Evolutionary conservation across 2,329 filamentous ascomycete species (phyloP).

Genomic region (Epichloe typhina): DNA sequence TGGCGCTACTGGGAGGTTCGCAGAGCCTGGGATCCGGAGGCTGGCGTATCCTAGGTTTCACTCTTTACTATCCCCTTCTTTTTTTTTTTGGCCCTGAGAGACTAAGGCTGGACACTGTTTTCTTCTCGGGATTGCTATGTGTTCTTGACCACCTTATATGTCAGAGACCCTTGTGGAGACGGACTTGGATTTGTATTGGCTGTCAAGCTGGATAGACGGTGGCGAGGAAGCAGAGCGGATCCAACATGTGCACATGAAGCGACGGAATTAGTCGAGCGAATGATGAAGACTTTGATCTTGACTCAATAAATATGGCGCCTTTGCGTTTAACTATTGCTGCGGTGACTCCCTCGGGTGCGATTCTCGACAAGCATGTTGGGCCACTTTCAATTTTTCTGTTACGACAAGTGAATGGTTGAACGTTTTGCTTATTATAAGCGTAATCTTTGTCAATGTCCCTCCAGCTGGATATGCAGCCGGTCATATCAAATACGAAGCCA

Average conservation of each 20-base stretch:
- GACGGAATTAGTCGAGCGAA: not conserved
- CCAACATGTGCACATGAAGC: not conserved
- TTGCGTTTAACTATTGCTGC: not conserved
- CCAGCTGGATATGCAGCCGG: too few species aligned
- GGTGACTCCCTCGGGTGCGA: too few species aligned
- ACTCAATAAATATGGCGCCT: not conserved
- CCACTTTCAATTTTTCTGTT: too few species aligned
- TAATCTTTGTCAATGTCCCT: too few species aligned
- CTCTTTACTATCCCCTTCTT: slow-evolving; percentile 3
- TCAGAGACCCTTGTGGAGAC: not conserved
- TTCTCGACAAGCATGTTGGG: too few species aligned
- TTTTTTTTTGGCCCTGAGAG: slow-evolving; percentile 4
- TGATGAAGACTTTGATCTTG: not conserved
- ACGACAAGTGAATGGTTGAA: too few species aligned
- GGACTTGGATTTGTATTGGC: slow-evolving; percentile 6
- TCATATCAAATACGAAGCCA: too few species aligned
- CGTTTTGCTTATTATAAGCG: too few species aligned
- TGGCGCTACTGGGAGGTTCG: slow-evolving; percentile 4
- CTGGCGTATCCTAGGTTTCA: slow-evolving; percentile 4
- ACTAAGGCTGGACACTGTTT: slow-evolving; percentile 2
- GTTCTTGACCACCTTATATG: not conserved
- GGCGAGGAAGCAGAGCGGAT: not conserved
- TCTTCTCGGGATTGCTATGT: not conserved
- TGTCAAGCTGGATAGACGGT: slow-evolving; percentile 5
- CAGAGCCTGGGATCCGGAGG: not conserved